These are phyloP conservation scores for Cicer yamashitae DNA, from an alignment of 306 rosid species.

Conservation along the genomic window DNA sequence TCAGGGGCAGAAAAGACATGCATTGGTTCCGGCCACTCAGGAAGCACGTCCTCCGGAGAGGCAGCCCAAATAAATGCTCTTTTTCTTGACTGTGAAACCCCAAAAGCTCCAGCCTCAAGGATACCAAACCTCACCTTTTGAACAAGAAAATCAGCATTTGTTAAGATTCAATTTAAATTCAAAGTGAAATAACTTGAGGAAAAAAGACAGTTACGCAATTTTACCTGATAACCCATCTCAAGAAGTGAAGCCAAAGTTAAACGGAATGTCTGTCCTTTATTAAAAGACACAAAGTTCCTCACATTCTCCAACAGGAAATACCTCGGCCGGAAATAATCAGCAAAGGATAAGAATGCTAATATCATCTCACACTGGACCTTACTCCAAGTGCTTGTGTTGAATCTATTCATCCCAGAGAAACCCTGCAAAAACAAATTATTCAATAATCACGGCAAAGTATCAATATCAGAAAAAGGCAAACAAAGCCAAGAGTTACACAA, in stretches of 20 bases:
- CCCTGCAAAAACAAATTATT: slow-evolving; percentile 60
- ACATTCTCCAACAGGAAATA: slow-evolving; percentile 94
- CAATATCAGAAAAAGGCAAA: not conserved
- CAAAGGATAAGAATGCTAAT: slow-evolving; percentile 91
- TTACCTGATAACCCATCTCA: slow-evolving; percentile 99
- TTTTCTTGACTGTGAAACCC: slow-evolving; percentile 95
- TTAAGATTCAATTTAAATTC: slow-evolving; percentile 20
- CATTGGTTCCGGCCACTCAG: slow-evolving; percentile 99
- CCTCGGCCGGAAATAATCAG: slow-evolving; percentile 94
- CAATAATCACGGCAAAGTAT: not conserved
- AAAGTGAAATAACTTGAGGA: slow-evolving; percentile 18
- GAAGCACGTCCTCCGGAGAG: slow-evolving; percentile 83
- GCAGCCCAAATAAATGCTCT: slow-evolving; percentile 99
- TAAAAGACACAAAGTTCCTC: slow-evolving; percentile 90
- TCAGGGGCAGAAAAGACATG: slow-evolving; percentile 90
- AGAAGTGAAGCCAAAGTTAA: slow-evolving; percentile 91
- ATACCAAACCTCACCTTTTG: slow-evolving; percentile 94
- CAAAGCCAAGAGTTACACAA: slow-evolving; percentile 31
- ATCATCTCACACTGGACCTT: slow-evolving; percentile 99
- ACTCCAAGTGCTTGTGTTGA: slow-evolving; percentile 92
- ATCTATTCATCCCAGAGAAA: slow-evolving; percentile 98
- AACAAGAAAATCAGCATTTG: slow-evolving; percentile 35
- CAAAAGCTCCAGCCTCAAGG: slow-evolving; percentile 95
- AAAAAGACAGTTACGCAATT: slow-evolving; percentile 28
- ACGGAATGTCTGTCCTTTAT: slow-evolving; percentile 94